Conservation (phyloP, 192 early-diverging fungal genomes). For the Podila horticola region DNA sequence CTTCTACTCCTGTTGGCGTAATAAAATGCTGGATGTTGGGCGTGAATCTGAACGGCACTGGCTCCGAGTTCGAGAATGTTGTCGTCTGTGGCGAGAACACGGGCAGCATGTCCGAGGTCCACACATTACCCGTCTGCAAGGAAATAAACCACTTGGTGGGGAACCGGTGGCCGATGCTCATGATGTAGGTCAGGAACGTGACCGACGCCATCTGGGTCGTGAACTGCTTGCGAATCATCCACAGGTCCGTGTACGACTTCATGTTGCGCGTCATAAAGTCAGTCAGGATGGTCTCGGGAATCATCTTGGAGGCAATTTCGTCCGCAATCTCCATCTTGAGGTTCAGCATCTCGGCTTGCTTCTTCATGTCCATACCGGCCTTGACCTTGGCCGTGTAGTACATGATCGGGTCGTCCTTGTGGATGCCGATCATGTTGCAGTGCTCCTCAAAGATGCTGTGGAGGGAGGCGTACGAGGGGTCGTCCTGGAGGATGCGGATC, state of each 20-base stretch:
- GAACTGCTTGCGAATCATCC: constrained; percentile 96
- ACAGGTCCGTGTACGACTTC: constrained; percentile 87
- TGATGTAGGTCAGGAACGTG: constrained; percentile 92
- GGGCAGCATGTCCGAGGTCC: constrained; percentile 88
- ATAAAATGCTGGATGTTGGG: constrained; percentile 98
- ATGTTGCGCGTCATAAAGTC: constrained; percentile 82
- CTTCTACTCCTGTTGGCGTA: constrained; percentile 93
- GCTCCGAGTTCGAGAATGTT: constrained; percentile 76
- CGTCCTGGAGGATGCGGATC: constrained; percentile 93
- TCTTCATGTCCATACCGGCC: constrained; percentile 65
- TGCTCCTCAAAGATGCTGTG: constrained; percentile 95
- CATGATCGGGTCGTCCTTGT: constrained; percentile 90
- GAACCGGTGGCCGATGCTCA: constrained; percentile 87
- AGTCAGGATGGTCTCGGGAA: constrained; percentile 86
- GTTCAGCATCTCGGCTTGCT: constrained; percentile 73
- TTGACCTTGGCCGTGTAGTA: constrained; percentile 82
- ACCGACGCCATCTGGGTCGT: constrained; percentile 88
- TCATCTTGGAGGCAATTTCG: constrained; percentile 84
- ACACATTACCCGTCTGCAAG: constrained; percentile 84
- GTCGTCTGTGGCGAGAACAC: constrained; percentile 58
- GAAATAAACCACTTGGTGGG: constrained; percentile 94
- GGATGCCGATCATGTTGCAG: constrained; percentile 74
- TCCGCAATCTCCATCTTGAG: constrained; percentile 90
- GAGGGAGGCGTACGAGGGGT: constrained; percentile 87
- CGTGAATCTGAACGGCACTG: constrained; percentile 97